Evolutionary conservation across 2,329 filamentous ascomycete species (phyloP).

Genomic region (Sporothrix variecibatus): DNA sequence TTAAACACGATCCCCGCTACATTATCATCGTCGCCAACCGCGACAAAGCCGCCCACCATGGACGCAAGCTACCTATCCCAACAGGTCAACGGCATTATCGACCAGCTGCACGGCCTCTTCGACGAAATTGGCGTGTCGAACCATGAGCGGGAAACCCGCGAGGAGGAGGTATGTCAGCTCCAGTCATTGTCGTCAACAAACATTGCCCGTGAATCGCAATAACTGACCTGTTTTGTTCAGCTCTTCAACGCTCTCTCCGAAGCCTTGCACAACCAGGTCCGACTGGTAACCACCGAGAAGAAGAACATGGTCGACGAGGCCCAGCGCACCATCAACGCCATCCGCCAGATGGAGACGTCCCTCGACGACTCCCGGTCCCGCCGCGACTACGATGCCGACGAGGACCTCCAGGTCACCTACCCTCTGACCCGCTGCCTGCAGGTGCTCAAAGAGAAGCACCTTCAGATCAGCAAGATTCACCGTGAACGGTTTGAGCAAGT

Average conservation of each 20-base stretch:
- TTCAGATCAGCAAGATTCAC: slow-evolving; percentile 76
- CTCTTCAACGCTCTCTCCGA: slow-evolving; percentile 90
- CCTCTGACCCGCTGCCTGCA: slow-evolving; percentile 81
- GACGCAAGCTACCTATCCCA: slow-evolving; percentile 91
- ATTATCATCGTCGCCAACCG: background rate
- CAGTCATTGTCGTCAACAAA: background rate
- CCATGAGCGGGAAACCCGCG: slow-evolving; percentile 87
- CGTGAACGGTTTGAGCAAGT: slow-evolving; percentile 93
- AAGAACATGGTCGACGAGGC: slow-evolving; percentile 88
- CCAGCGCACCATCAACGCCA: slow-evolving; percentile 77
- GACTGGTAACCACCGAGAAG: slow-evolving; percentile 82
- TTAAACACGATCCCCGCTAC: background rate
- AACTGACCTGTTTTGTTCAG: slow-evolving; percentile 46
- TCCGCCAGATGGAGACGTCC: slow-evolving; percentile 91
- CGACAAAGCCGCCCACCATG: slow-evolving; percentile 52
- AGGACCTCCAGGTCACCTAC: slow-evolving; percentile 75
- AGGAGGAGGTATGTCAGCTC: slow-evolving; percentile 70
- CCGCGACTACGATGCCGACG: slow-evolving; percentile 57
- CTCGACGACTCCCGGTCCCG: slow-evolving; percentile 73
- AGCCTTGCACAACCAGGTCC: slow-evolving; percentile 86
- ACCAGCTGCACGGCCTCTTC: slow-evolving; percentile 89
- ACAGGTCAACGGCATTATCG: slow-evolving; percentile 92
- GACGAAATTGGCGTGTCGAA: slow-evolving; percentile 95
- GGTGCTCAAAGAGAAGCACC: slow-evolving; percentile 81
- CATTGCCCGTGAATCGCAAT: background rate